A percentile compares a stretch with the other conserved stretches of the same genome.
phyloP scores from a whole-genome alignment of 768 basidiomycete species.

The Mycena olivaceomarginata region DNA sequence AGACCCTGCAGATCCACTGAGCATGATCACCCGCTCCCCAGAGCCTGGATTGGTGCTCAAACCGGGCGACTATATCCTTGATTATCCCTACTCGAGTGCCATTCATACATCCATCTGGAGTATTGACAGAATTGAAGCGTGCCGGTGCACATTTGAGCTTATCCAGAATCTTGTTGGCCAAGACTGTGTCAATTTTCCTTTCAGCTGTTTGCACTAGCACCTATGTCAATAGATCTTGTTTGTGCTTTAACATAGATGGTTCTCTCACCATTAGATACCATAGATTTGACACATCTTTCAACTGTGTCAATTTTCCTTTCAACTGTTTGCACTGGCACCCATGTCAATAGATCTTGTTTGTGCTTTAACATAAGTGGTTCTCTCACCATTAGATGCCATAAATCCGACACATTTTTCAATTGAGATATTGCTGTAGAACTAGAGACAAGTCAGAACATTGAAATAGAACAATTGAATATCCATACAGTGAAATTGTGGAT shows the following conservation, averaged over 20 bases:
- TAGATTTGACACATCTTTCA: neutral
- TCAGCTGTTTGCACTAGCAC: neutral
- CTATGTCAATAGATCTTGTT: neutral
- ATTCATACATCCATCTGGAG: no score
- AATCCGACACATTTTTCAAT: neutral
- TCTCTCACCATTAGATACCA: neutral
- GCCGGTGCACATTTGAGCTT: no score
- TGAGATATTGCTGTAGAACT: neutral
- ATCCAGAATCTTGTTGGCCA: no score
- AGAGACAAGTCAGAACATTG: neutral
- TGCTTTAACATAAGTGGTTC: neutral
- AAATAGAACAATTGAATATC: neutral
- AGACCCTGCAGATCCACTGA: neutral
- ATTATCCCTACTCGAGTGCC: no score
- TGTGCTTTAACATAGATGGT: neutral
- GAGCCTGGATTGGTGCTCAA: neutral
- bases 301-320: neutral
- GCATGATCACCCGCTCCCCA: neutral
- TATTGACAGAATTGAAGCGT: no score
- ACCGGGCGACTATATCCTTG: no score
- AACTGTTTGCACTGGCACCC: neutral
- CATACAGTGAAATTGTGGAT: constrained; percentile 4
- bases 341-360: neutral
- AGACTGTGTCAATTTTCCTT: neutral
- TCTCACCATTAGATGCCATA: neutral